Evolutionary conservation across 2,329 filamentous ascomycete genomes (phyloP), one percentile per base, ranked within the genome.

Genomic region (Leptographium flavum): DNA sequence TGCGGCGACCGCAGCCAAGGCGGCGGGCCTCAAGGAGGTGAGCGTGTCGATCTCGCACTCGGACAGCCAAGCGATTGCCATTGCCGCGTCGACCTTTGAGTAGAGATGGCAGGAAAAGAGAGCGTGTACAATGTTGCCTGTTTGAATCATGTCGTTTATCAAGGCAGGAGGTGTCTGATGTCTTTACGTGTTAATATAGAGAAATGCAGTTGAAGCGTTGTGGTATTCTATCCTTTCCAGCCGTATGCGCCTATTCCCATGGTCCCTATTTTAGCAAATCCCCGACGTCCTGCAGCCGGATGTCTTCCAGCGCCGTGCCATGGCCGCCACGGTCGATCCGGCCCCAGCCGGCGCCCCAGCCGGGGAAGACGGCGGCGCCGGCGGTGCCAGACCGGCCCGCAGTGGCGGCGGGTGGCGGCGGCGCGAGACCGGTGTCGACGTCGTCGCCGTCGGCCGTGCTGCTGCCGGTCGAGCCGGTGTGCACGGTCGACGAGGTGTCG

Each of bases 1-100:
- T 50, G 92, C 92, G 44, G 79, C 87, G 50, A 66, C 76, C 43
- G 87, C 86, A 45, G 92, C 92, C n/a, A 79, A 83, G 61, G 74
- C 85, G 62, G 87, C 83, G 23, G 87, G 88, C 50, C 79, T 96
- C 37, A 94, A 90, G 71, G 79, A 80, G 45, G 81, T 96, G 52
- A 90, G 74, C 53, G 83, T 98, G 54, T 94, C 87, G 59, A 95
- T 98, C 59, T 95, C 90, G 56, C 93, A 98, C 66, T 92, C 84
- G 33, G 90, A 96, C 55, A 81, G 74, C 48, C 92, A 98, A 66
- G 88, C 92, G 49, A 88, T 96, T 57, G 90, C 92, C 39, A 85
- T 98, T 57, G 92, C 93, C 2, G 83, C 94, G 49, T 82, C 87
- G 45, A 81, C 78, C 46, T 83, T 92, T 58, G 87, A 76, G 33